phyloP scores from a whole-genome alignment of 75 land plant genomes.

The Pinus albicaulis region DNA sequence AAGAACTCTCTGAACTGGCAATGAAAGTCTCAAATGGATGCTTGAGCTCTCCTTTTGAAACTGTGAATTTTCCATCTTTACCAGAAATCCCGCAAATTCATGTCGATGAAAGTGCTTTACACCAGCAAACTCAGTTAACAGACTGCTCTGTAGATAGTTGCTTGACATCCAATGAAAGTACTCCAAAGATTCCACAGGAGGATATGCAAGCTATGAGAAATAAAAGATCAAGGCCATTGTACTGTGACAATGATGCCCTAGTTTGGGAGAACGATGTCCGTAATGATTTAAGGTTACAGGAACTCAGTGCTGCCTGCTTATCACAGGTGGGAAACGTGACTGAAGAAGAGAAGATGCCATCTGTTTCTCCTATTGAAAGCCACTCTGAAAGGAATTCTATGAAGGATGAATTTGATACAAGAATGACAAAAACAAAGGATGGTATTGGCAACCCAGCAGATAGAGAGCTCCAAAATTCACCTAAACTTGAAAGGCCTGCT shows the following conservation, averaged over 20 bases:
- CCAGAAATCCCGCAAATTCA: constrained; percentile 24
- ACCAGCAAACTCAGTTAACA: constrained; percentile 23
- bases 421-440: constrained; percentile 7
- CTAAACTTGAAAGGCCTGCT: constrained; percentile 14
- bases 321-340: constrained; percentile 8
- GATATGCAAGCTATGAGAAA: constrained; percentile 24
- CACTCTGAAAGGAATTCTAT: constrained; percentile 9
- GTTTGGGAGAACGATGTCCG: constrained; percentile 12
- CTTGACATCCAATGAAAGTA: constrained; percentile 46
- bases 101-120: constrained; percentile 20
- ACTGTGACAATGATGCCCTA: constrained; percentile 15
- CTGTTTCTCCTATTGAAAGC: constrained; percentile 12
- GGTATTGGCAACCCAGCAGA: not conserved
- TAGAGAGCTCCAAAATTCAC: constrained; percentile 6
- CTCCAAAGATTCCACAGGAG: constrained; percentile 17
- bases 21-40: constrained; percentile 41
- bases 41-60: constrained; percentile 8
- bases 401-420: constrained; percentile 11
- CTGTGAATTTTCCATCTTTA: constrained; percentile 25
- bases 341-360: constrained; percentile 4
- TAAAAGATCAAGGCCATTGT: constrained; percentile 29
- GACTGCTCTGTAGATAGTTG: constrained; percentile 63
- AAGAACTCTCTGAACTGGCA: constrained; percentile 73
- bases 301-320: constrained; percentile 11
- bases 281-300: constrained; percentile 9